A percentile compares a stretch with the other conserved stretches of the same genome.
Conservation (phyloP, 306 rosid species). For the Quercus alba region DNA sequence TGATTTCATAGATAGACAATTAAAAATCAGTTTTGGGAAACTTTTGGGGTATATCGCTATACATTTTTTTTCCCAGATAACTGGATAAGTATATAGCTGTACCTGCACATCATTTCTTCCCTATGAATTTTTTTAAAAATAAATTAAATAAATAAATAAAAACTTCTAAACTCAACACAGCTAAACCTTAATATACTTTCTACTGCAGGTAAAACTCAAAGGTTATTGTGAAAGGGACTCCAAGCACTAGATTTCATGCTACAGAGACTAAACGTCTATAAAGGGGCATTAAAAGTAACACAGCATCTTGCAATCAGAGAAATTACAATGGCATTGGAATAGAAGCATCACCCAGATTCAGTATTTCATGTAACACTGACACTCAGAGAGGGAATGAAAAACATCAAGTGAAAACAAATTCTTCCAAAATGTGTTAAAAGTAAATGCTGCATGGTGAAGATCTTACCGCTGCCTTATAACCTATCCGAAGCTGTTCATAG, state of each 20-base stretch:
- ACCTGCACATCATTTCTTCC: too few species aligned
- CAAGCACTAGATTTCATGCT: background rate
- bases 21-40: too few species aligned
- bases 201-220: background rate
- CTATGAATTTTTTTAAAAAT: too few species aligned
- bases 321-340: background rate
- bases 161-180: background rate
- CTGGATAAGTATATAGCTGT: too few species aligned
- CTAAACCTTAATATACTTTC: background rate
- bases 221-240: background rate
- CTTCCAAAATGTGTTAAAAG: background rate
- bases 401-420: background rate
- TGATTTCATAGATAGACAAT: too few species aligned
- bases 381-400: constrained; percentile 15
- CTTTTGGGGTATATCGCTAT: too few species aligned
- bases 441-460: constrained; percentile 17
- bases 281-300: background rate
- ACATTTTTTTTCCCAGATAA: too few species aligned
- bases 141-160: too few species aligned
- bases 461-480: constrained; percentile 76
- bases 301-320: background rate
- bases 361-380: background rate
- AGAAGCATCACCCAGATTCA: background rate
- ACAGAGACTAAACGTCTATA: background rate
- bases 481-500: constrained; percentile 90